These are phyloP conservation scores for Flaveria linearis DNA, from an alignment of 129 eudicot genomes.

Conservation along the genomic window DNA sequence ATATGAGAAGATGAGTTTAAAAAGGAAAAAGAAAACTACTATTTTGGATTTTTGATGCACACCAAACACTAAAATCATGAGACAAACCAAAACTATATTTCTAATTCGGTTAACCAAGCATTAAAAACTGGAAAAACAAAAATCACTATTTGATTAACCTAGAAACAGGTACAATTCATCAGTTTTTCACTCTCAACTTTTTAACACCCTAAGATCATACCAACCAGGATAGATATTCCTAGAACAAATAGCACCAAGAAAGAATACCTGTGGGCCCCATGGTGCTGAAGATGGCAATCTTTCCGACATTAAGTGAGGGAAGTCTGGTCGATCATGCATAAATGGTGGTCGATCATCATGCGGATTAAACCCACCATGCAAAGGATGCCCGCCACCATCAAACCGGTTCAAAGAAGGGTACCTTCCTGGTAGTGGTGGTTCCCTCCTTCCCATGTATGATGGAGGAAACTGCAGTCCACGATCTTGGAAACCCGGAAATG, in stretches of 20 bases:
- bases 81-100: background rate
- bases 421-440: constrained; percentile 75
- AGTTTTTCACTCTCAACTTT: background rate
- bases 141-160: background rate
- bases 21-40: too few species aligned
- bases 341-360: constrained; percentile 70
- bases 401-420: constrained; percentile 61
- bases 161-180: background rate
- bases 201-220: background rate
- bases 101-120: background rate
- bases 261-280: constrained; percentile 82
- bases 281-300: constrained; percentile 56
- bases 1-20: too few species aligned
- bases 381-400: constrained; percentile 59
- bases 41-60: background rate
- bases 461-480: constrained; percentile 79
- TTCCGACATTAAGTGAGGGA: constrained; percentile 64
- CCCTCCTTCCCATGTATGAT: constrained; percentile 67
- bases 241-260: background rate
- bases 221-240: background rate
- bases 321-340: constrained; percentile 68
- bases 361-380: constrained; percentile 70
- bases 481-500: constrained; percentile 64
- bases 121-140: background rate
- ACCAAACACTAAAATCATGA: background rate